Percentiles rank a stretch among this genome's conserved stretches.
phyloP scores from a whole-genome alignment of 306 rosid species.

The Ormosia emarginata region DNA sequence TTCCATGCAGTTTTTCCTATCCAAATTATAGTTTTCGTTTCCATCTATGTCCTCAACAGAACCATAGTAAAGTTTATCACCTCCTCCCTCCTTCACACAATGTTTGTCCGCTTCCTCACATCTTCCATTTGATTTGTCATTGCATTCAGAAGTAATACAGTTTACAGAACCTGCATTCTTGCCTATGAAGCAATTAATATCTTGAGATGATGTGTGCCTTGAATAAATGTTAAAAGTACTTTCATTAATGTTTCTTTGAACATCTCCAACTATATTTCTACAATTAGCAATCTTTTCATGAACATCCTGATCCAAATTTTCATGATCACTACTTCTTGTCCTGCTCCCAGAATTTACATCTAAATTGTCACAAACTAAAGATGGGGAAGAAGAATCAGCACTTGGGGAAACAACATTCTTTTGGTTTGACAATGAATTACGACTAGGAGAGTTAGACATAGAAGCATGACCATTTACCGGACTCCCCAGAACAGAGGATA shows the following conservation, averaged over 20 bases:
- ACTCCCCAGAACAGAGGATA: slow-evolving; percentile 51
- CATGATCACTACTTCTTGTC: slow-evolving; percentile 32
- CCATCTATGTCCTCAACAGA: slow-evolving; percentile 25
- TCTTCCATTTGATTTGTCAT: slow-evolving; percentile 14
- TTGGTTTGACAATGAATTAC: slow-evolving; percentile 28
- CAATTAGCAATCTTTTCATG: slow-evolving; percentile 10
- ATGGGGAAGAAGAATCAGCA: slow-evolving; percentile 43
- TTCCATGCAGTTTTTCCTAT: slow-evolving; percentile 30
- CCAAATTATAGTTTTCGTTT: slow-evolving; percentile 19
- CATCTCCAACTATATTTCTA: slow-evolving; percentile 19
- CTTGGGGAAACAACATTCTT: slow-evolving; percentile 26
- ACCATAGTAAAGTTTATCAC: slow-evolving; percentile 14
- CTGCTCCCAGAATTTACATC: slow-evolving; percentile 32
- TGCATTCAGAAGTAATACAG: not conserved
- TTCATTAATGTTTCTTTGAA: slow-evolving; percentile 1
- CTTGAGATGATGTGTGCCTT: slow-evolving; percentile 5
- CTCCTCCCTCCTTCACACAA: slow-evolving; percentile 25
- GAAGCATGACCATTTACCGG: slow-evolving; percentile 44
- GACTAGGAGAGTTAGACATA: slow-evolving; percentile 32
- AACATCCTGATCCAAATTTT: slow-evolving; percentile 24
- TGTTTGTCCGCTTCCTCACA: slow-evolving; percentile 28
- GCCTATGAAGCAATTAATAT: not conserved
- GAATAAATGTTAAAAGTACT: slow-evolving; percentile 17
- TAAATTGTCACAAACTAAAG: slow-evolving; percentile 30
- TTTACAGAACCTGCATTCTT: not conserved